A percentile compares a stretch with the other conserved stretches of the same genome.
phyloP scores from a whole-genome alignment of 768 basidiomycete genomes.

The Dioszegia aurantiaca region DNA sequence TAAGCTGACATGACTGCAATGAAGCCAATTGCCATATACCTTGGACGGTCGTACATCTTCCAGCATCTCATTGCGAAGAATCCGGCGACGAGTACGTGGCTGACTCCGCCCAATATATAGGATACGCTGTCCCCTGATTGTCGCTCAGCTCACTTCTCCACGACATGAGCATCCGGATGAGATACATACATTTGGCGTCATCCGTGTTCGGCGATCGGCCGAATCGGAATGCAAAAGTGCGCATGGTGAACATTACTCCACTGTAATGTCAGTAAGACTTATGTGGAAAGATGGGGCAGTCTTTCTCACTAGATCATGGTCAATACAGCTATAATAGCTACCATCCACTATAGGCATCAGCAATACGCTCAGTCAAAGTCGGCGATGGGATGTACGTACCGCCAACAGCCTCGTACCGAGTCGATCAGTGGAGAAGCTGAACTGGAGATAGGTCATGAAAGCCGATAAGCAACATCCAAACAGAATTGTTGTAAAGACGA shows the following conservation, averaged over 20 bases:
- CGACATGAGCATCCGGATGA: too few species aligned
- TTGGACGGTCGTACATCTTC: conserved; percentile 3
- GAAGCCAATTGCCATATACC: background rate
- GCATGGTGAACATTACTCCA: background rate
- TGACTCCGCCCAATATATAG: too few species aligned
- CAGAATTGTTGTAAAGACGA: too few species aligned
- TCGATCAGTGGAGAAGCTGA: background rate
- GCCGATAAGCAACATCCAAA: too few species aligned
- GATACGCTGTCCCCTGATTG: too few species aligned
- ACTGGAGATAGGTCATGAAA: too few species aligned
- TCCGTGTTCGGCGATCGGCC: background rate
- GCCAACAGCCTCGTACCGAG: too few species aligned
- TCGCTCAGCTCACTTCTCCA: too few species aligned
- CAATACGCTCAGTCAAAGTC: background rate
- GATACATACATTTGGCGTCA: conserved; percentile 1
- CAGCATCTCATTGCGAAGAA: conserved; percentile 5
- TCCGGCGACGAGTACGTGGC: background rate
- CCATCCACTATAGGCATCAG: background rate
- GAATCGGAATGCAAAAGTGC: background rate
- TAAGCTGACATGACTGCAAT: background rate
- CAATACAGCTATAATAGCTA: background rate
- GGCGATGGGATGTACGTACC: too few species aligned
- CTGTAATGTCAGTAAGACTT: background rate
- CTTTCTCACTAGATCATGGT: background rate
- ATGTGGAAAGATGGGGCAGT: too few species aligned